Conservation (phyloP, 2,329 filamentous ascomycete genomes). For the Arachnopeziza araneosa region DNA sequence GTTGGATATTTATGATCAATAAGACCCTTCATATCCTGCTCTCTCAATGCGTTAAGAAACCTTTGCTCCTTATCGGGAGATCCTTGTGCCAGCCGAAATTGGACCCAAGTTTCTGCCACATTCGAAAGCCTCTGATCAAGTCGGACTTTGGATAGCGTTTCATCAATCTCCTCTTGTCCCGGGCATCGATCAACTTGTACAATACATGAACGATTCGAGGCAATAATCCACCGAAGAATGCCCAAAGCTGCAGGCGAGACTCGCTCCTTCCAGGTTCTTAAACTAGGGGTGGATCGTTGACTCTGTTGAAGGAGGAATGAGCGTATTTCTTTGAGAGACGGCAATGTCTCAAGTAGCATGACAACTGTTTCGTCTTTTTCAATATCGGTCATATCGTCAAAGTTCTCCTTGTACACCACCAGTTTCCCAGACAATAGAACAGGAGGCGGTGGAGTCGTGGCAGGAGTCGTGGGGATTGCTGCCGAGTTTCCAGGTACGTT, state of each 20-base stretch:
- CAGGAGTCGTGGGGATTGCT: constrained; percentile 20
- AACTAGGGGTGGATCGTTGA: constrained; percentile 22
- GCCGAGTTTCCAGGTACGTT: neutral
- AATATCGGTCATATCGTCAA: constrained; percentile 45
- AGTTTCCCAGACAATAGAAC: constrained; percentile 24
- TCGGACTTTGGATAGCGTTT: constrained; percentile 17
- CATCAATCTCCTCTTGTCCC: constrained; percentile 21
- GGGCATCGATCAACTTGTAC: constrained; percentile 58
- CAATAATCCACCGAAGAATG: constrained; percentile 79
- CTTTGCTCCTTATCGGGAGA: constrained; percentile 79
- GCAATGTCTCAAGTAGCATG: constrained; percentile 51
- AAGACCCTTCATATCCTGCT: constrained; percentile 30
- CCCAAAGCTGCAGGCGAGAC: constrained; percentile 62
- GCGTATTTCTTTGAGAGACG: constrained; percentile 54
- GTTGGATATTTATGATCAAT: constrained; percentile 50
- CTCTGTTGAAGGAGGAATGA: constrained; percentile 36
- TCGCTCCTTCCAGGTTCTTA: constrained; percentile 48
- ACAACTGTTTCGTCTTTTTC: constrained; percentile 47
- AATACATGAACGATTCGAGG: constrained; percentile 84
- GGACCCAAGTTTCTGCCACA: constrained; percentile 58
- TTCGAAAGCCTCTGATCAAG: constrained; percentile 46
- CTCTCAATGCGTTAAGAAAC: constrained; percentile 59
- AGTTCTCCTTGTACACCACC: constrained; percentile 46
- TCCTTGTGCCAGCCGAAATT: constrained; percentile 85
- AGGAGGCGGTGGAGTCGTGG: constrained; percentile 17